phyloP scores from a whole-genome alignment of 2,329 filamentous ascomycete genomes.

The Monosporascus sp. region DNA sequence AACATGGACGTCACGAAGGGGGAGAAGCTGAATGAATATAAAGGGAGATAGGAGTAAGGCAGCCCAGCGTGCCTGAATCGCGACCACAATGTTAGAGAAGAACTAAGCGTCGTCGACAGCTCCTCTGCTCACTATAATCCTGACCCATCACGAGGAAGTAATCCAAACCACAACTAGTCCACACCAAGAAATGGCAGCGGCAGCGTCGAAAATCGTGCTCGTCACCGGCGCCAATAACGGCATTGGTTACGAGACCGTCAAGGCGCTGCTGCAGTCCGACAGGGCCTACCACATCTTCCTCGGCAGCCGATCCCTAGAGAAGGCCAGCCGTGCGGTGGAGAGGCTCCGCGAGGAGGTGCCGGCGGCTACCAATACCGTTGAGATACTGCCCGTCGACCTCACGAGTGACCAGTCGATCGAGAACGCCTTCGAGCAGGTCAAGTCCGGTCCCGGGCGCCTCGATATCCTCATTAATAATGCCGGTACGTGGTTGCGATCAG shows the following conservation, averaged over 20 bases:
- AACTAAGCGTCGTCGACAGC: too few relatives aligned
- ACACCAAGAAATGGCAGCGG: too few relatives aligned
- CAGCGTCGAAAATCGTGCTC: conserved; percentile 35
- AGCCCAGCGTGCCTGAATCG: too few relatives aligned
- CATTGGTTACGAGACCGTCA: conserved; percentile 54
- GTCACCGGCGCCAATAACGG: conserved; percentile 60
- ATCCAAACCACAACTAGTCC: too few relatives aligned
- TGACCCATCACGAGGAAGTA: too few relatives aligned
- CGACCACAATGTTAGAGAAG: too few relatives aligned
- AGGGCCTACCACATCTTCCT: conserved; percentile 49
- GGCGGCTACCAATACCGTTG: conserved; percentile 35
- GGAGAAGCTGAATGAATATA: too few relatives aligned
- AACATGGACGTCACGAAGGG: too few relatives aligned
- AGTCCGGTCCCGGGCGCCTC: conserved; percentile 36
- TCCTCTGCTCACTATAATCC: too few relatives aligned
- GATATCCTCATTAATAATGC: conserved; percentile 56
- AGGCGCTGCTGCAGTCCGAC: conserved; percentile 43
- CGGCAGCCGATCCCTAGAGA: conserved; percentile 46
- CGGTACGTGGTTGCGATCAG: conserved; percentile 26
- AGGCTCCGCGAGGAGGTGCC: conserved; percentile 36
- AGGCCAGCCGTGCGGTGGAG: conserved; percentile 43
- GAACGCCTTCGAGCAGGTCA: conserved; percentile 37
- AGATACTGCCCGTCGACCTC: conserved; percentile 48
- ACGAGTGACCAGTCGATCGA: conserved; percentile 47
- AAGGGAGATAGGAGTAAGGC: too few relatives aligned